Base-by-base conservation (phyloP, 495 filamentous ascomycete genomes). In the Penicillium canariense region DNA sequence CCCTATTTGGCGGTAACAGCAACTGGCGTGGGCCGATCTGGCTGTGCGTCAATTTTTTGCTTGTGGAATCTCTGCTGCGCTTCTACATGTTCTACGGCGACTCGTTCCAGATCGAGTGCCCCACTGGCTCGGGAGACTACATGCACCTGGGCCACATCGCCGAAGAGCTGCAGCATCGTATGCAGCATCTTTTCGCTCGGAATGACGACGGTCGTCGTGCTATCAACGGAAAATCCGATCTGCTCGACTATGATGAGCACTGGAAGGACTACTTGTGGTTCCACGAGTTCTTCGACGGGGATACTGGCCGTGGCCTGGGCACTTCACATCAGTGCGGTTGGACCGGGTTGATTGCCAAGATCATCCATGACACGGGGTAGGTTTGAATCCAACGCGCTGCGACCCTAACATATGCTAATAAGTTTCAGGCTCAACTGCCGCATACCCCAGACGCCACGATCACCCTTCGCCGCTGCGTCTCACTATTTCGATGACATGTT, bases 101-200 rank as follows among this genome's bases (percentile, higher is more conserved):
- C 56, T 80, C 81, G 2, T 82, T 96, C 59, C 76, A 96, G 71
- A 84, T 97, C 11, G 93, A 97, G 63, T 97, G 93, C 59, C 93
- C 94, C 1, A 92, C 89, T 3, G 91, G 92, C 23, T 96, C 92
- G 17, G 93, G 93, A 10, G 90, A 96, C 46, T 87, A 85, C 60
- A 97, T 97, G 94, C 93, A 97, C 67, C 78, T 97, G 6, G 93
- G 92, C 7, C 89, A 96, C 60, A 88, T 97, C n/a, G 90, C 93
- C 2, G 93, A 97, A 63, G 94, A 97, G 66, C 82, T 97, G 34
- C 93, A 97, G 72, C 93, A 97, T 68, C 87, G 93, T 5, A 76
- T 97, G 59, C 91, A 96, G 73, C 93, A 97, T 69, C 75, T 97
- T 28, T 93, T 96, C 66, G 86, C 86, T 10, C 82, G 88, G 3